Evolutionary conservation across 2,329 filamentous ascomycete genomes (phyloP).

Genomic region (Fusarium fujikuroi): DNA sequence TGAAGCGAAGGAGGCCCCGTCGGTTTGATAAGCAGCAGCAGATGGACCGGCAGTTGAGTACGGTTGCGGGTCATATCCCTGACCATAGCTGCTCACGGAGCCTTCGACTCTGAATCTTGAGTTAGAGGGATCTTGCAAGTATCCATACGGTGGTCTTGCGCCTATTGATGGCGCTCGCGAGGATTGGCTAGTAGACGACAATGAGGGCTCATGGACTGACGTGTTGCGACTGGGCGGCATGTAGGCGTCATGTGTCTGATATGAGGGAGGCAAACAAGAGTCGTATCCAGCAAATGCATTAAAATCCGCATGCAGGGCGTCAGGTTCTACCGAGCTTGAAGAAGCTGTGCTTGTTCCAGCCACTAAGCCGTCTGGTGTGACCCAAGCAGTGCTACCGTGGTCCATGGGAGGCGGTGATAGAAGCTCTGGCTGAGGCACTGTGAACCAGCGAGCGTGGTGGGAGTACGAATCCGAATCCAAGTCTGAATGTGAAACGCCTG

Average conservation of each 20-base stretch:
- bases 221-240: conserved; percentile 48
- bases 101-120: conserved; percentile 37
- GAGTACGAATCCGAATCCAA: conserved; percentile 54
- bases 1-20: conserved; percentile 33
- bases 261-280: conserved; percentile 53
- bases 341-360: conserved; percentile 46
- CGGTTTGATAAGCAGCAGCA: conserved; percentile 35
- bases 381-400: conserved; percentile 55
- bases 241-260: conserved; percentile 59
- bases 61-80: conserved; percentile 34
- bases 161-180: conserved; percentile 28
- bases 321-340: conserved; percentile 56
- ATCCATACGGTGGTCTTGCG: conserved; percentile 37
- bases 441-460: conserved; percentile 50
- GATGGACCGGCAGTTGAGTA: conserved; percentile 36
- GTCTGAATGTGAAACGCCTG: conserved; percentile 56
- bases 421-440: conserved; percentile 29
- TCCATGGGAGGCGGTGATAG: conserved; percentile 51
- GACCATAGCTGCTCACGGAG: conserved; percentile 30
- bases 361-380: conserved; percentile 53
- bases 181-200: conserved; percentile 33
- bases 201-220: conserved; percentile 33
- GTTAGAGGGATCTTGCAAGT: conserved; percentile 36
- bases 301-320: conserved; percentile 62
- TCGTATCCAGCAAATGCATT: conserved; percentile 62